Evolutionary conservation across 768 basidiomycete species (phyloP), one percentile per base, ranked within the genome.

Genomic region (Boletales sp.): DNA sequence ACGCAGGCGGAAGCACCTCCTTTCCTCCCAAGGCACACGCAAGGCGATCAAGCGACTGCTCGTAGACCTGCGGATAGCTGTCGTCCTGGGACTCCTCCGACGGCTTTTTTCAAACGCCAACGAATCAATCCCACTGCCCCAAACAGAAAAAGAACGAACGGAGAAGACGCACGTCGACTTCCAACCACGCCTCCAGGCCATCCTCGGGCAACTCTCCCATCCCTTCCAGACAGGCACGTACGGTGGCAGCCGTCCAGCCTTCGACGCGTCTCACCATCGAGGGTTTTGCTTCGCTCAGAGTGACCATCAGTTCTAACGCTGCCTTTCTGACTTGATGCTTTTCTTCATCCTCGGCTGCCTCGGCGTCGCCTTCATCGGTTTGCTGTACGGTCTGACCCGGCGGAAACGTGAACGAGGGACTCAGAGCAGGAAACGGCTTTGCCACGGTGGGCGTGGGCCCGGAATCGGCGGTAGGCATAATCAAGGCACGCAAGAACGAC

Each of bases 251-350:
- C 1, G 83, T 81, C 89, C 89, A 92, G 0, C 84, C 87, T 19
- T 78, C 74, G 0, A 82, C 79, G 36, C 81, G 76, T 55, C 77
- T 74, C 8, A 86, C 87, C 80, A 90, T 85, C 5, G 70, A 69
- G 0, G 89, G 83, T 32, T 77, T 74, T 3, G 87, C 80, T 66
- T 94, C 91, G 27, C 79, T 82, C n/a, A 95, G 67, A 12, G 80
- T 82, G 47, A 94, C 74, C 81, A 94, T 85, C 45, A 94, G 81
- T 66, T 94, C 92, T 10, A 93, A 69, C 9, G 89, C 87, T 1
- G 83, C 80, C 45, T 83, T 79, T 10, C 90, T 74, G 29, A 90
- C 74, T 17, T 84, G 83, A 36, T 83, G 78, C 47, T 80, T 77
- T 50, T 87, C 84, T 43, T 92, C 87, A 15, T 79, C 76, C 21